Conservation (phyloP, 768 basidiomycete genomes). For the Hemileccinum impolitum region DNA sequence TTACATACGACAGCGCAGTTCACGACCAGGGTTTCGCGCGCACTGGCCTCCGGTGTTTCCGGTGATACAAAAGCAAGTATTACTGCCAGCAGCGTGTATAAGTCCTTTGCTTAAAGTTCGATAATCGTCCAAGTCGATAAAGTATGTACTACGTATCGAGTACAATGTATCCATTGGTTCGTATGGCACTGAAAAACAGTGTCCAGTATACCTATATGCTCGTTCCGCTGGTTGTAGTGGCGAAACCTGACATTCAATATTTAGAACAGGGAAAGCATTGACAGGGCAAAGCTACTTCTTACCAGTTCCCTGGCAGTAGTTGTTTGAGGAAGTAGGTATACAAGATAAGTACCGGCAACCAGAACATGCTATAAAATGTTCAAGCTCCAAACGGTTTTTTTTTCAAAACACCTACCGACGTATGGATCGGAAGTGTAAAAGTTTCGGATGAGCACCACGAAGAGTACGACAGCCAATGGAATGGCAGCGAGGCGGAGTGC, state of each 20-base stretch:
- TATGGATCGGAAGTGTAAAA: constrained; percentile 90
- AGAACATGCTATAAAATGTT: constrained; percentile 56
- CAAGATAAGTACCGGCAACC: constrained; percentile 91
- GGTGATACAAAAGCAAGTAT: no score
- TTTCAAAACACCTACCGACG: constrained; percentile 49
- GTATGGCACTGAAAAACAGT: background rate
- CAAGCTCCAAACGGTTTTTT: background rate
- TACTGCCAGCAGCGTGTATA: no score
- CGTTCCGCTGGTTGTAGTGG: constrained; percentile 29
- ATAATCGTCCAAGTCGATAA: constrained; percentile 11
- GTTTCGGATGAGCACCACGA: constrained; percentile 78
- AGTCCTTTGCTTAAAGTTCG: background rate
- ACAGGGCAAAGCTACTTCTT: background rate
- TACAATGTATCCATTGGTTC: background rate
- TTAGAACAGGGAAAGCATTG: constrained; percentile 3
- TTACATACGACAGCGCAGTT: background rate
- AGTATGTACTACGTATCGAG: background rate
- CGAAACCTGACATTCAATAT: constrained; percentile 19
- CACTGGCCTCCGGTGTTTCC: no score
- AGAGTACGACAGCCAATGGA: constrained; percentile 74
- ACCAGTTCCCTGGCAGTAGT: constrained; percentile 57
- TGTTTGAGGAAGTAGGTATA: constrained; percentile 72
- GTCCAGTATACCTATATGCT: constrained; percentile 20
- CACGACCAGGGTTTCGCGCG: background rate
- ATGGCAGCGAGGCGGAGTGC: constrained; percentile 67